Conservation (phyloP, 2,329 filamentous ascomycete genomes). For the Colletotrichum melonis region DNA sequence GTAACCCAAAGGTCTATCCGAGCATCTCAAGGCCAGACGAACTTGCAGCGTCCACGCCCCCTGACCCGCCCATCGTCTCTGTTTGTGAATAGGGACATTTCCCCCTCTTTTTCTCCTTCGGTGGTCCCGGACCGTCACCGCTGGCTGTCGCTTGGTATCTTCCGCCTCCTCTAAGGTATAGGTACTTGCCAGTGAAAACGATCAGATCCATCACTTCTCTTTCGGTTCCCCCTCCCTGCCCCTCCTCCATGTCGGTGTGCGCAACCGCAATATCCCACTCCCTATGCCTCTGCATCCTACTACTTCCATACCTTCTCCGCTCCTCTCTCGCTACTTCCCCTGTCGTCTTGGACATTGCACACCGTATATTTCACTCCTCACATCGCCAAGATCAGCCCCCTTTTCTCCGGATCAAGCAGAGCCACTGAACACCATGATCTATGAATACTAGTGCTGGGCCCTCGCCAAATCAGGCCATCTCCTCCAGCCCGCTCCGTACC, state of each 20-base stretch:
- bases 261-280: conserved; percentile 2
- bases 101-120: conserved; percentile 5
- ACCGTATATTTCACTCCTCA: conserved; percentile 3
- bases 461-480: conserved; percentile 12
- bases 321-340: neutral
- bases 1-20: conserved; percentile 3
- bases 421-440: neutral
- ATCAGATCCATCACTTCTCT: conserved; percentile 8
- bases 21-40: conserved; percentile 22
- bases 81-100: conserved; percentile 23
- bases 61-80: conserved; percentile 11
- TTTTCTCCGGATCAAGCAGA: neutral
- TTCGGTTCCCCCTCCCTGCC: conserved; percentile 1
- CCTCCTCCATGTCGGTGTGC: neutral
- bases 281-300: neutral
- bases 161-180: conserved; percentile 17
- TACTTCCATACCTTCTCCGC: neutral
- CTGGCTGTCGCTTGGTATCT: conserved; percentile 11
- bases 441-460: conserved; percentile 5
- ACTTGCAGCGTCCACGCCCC: conserved; percentile 4
- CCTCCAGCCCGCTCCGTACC: conserved; percentile 4
- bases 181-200: conserved; percentile 10
- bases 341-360: neutral
- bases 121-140: conserved; percentile 12
- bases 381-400: conserved; percentile 3